These are phyloP conservation scores for Drosera capensis DNA, from an alignment of 148 eudicot genomes.

Conservation along the genomic window DNA sequence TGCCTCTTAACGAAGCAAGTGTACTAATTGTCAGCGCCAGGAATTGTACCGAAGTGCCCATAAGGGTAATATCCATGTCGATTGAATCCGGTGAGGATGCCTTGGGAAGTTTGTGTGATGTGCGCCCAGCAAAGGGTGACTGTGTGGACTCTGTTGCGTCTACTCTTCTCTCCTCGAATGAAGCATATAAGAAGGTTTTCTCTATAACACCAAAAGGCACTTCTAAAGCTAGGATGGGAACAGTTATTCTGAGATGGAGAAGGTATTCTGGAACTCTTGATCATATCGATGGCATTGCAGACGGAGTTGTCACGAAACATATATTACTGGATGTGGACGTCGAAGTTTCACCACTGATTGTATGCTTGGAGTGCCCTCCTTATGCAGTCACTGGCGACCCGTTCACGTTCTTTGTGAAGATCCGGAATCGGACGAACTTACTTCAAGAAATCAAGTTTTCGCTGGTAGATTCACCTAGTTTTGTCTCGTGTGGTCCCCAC, in stretches of 20 bases:
- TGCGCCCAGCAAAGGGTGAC: conserved; percentile 28
- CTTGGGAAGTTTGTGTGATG: conserved; percentile 21
- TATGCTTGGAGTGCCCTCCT: conserved; percentile 77
- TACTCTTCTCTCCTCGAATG: conserved; percentile 57
- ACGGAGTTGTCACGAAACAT: conserved; percentile 53
- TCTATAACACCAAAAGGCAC: conserved; percentile 39
- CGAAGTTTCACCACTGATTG: conserved; percentile 58
- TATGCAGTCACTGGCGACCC: conserved; percentile 81
- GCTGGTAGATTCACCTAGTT: conserved; percentile 74
- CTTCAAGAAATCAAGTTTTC: conserved; percentile 89
- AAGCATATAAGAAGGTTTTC: conserved; percentile 71
- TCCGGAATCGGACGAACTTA: conserved; percentile 55
- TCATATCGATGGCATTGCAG: conserved; percentile 5
- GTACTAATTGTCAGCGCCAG: conserved; percentile 56
- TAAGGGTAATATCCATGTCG: conserved; percentile 54
- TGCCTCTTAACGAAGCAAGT: conserved; percentile 64
- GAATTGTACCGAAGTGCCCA: conserved; percentile 79
- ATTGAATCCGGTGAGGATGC: conserved; percentile 46
- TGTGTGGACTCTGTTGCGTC: conserved; percentile 12
- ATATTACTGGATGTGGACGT: conserved; percentile 62
- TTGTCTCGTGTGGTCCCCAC: conserved; percentile 72
- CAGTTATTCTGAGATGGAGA: conserved; percentile 56
- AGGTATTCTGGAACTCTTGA: conserved; percentile 26
- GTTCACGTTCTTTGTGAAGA: conserved; percentile 51
- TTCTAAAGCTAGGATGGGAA: conserved; percentile 42